These are phyloP conservation scores for Rhizopus arrhizus DNA, from an alignment of 371 early-diverging fungal species.

Conservation along the genomic window DNA sequence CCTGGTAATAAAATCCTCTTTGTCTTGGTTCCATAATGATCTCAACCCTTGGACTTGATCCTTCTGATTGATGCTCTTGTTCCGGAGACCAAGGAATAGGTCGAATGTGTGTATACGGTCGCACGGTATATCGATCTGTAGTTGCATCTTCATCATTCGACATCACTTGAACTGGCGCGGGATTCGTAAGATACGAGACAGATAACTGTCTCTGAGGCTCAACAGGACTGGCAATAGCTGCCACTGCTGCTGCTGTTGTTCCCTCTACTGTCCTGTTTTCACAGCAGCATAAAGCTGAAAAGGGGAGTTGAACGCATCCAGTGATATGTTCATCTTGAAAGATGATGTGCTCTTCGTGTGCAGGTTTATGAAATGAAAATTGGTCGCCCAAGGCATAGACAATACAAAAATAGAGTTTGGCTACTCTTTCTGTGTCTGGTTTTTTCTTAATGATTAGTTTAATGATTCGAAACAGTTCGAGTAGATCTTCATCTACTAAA, in stretches of 20 bases:
- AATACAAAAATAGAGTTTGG: slow-evolving; percentile 50
- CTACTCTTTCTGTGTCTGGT: slow-evolving; percentile 41
- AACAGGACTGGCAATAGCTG: not conserved
- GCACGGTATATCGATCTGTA: slow-evolving; percentile 28
- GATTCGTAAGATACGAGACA: slow-evolving; percentile 39
- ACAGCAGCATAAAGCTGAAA: slow-evolving; percentile 16
- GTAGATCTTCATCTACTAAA: slow-evolving; percentile 46
- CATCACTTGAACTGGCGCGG: not conserved
- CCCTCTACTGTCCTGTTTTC: slow-evolving; percentile 20
- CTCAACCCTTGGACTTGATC: slow-evolving; percentile 12
- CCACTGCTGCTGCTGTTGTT: slow-evolving; percentile 2
- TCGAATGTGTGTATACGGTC: slow-evolving; percentile 27
- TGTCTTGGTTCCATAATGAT: slow-evolving; percentile 49
- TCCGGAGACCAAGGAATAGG: slow-evolving; percentile 26
- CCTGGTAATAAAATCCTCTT: slow-evolving; percentile 53
- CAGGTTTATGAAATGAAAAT: slow-evolving; percentile 40
- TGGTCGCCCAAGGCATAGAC: slow-evolving; percentile 48
- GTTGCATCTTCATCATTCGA: slow-evolving; percentile 17
- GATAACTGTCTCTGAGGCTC: slow-evolving; percentile 31
- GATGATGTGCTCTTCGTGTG: slow-evolving; percentile 36
- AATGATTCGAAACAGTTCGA: slow-evolving; percentile 49
- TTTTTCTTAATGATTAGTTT: slow-evolving; percentile 45
- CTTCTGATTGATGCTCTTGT: not conserved
- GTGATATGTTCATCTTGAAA: slow-evolving; percentile 31
- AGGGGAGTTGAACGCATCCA: slow-evolving; percentile 20